phyloP scores from a whole-genome alignment of 2,329 filamentous ascomycete genomes.

The Corinectria fuckeliana region DNA sequence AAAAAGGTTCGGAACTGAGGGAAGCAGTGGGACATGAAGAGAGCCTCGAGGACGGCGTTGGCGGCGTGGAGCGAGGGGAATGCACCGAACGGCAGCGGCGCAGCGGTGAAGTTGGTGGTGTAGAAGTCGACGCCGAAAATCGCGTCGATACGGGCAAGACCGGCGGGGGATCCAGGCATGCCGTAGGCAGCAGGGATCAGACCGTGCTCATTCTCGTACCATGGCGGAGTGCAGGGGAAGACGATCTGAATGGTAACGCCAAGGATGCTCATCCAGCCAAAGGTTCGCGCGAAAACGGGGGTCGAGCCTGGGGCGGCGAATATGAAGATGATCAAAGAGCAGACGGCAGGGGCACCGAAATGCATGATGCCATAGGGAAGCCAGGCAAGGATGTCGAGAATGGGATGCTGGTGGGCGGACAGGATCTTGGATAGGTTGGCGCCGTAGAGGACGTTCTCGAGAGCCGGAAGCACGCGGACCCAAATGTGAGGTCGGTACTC shows the following conservation, averaged over 20 bases:
- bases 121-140: conserved; percentile 93
- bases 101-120: conserved; percentile 88
- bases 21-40: conserved; percentile 94
- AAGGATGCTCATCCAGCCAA: conserved; percentile 90
- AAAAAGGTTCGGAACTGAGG: conserved; percentile 82
- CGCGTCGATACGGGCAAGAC: conserved; percentile 85
- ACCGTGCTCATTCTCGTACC: conserved; percentile 95
- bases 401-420: conserved; percentile 83
- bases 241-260: conserved; percentile 88
- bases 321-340: conserved; percentile 80
- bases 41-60: conserved; percentile 84
- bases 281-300: conserved; percentile 83
- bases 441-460: conserved; percentile 96
- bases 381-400: conserved; percentile 90
- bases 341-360: conserved; percentile 84
- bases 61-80: conserved; percentile 94
- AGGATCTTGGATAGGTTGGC: conserved; percentile 96
- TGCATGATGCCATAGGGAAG: conserved; percentile 91
- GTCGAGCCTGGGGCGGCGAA: conserved; percentile 87
- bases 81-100: conserved; percentile 90
- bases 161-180: conserved; percentile 87
- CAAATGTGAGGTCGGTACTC: conserved; percentile 92
- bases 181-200: conserved; percentile 91
- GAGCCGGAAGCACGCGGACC: conserved; percentile 90
- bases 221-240: conserved; percentile 93